Percentiles rank a stretch among this genome's conserved stretches.
These are phyloP conservation scores for Eucalyptus polyanthemos DNA, from an alignment of 345 rosid genomes.

Conservation along the genomic window DNA sequence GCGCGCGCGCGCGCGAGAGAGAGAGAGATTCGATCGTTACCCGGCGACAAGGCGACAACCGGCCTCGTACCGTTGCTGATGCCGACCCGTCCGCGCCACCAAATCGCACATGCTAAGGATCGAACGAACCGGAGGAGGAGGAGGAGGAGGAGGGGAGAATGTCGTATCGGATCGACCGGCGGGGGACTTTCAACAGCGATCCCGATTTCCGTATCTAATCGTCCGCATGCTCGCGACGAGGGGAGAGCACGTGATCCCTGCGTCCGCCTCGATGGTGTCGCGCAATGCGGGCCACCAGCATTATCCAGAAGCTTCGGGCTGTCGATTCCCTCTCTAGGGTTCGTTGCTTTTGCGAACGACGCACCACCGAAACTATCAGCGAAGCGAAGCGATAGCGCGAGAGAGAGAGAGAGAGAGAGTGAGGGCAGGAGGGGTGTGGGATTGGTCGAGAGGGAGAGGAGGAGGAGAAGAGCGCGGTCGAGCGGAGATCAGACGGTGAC, in stretches of 20 bases:
- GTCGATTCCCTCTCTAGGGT: background rate
- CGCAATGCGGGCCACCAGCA: background rate
- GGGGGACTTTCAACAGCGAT: background rate
- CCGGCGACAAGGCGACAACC: conserved; percentile 97
- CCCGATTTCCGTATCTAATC: background rate
- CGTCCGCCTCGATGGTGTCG: background rate
- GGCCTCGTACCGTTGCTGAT: conserved; percentile 82
- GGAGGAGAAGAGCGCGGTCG: background rate
- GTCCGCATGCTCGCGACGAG: background rate
- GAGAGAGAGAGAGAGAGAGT: background rate
- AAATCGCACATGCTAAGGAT: conserved; percentile 64
- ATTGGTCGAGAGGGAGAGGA: background rate
- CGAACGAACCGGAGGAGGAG: background rate
- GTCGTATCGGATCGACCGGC: background rate
- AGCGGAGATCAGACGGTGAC: conserved; percentile 20
- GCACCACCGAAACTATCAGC: background rate
- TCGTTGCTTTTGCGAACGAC: background rate
- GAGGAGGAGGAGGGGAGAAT: background rate
- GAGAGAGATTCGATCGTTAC: conserved; percentile 17
- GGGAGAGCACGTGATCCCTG: background rate
- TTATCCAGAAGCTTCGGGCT: background rate
- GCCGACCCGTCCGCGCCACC: conserved; percentile 98
- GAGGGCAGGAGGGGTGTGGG: background rate
- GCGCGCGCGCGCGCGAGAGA: background rate
- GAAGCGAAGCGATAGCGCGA: background rate